These are phyloP conservation scores for Erodium maritimum DNA, from an alignment of 345 rosid species.

Conservation along the genomic window DNA sequence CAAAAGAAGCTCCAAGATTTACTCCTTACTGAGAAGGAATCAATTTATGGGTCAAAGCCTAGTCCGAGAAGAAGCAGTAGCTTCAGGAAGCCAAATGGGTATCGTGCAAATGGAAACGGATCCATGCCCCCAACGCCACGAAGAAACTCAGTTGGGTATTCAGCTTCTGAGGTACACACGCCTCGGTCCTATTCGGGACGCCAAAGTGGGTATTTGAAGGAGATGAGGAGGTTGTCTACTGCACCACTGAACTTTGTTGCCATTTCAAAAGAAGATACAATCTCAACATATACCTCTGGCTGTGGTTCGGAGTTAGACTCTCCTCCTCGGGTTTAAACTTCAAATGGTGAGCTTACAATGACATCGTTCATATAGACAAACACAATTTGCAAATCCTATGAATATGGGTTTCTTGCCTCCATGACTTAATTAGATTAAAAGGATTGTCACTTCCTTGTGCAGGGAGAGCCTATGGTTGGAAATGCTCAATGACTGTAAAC, in stretches of 20 bases:
- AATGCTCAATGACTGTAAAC: too few species aligned
- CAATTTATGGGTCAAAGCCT: constrained; percentile 85
- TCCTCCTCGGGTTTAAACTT: constrained; percentile 38
- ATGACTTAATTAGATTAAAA: too few species aligned
- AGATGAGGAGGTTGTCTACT: constrained; percentile 67
- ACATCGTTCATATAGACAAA: too few species aligned
- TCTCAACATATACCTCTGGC: constrained; percentile 69
- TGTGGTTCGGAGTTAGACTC: constrained; percentile 80
- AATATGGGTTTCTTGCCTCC: too few species aligned
- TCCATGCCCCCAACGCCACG: constrained; percentile 82
- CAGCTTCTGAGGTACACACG: constrained; percentile 75
- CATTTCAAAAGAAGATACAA: constrained; percentile 76
- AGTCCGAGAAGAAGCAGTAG: constrained; percentile 83
- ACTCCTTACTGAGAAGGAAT: constrained; percentile 69
- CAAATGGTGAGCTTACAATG: not conserved
- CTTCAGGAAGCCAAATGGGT: constrained; percentile 71
- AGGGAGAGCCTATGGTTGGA: not conserved
- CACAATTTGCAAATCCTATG: too few species aligned
- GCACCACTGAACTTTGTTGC: constrained; percentile 80
- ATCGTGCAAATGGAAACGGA: constrained; percentile 71
- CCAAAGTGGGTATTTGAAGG: constrained; percentile 77
- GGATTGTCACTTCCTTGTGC: not conserved
- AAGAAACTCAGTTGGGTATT: constrained; percentile 55
- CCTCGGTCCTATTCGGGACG: constrained; percentile 90
- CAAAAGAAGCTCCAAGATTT: constrained; percentile 96